phyloP scores from a whole-genome alignment of 176 grass and related monocot species.

The Olyra latifolia region DNA sequence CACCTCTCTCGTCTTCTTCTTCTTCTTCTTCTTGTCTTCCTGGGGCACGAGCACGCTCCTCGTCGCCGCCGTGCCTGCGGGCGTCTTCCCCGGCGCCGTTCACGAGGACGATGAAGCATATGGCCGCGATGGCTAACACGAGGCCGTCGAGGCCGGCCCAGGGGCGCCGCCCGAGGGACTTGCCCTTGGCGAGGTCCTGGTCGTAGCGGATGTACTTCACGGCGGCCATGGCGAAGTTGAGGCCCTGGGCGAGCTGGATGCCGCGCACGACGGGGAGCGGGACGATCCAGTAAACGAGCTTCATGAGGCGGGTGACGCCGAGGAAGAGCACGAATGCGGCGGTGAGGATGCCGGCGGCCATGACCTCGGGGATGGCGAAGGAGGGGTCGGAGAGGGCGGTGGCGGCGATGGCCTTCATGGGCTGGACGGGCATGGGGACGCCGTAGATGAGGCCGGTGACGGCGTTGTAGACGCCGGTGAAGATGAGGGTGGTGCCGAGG shows the following conservation, averaged over 20 bases:
- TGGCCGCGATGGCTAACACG: slow-evolving; percentile 50
- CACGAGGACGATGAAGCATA: slow-evolving; percentile 68
- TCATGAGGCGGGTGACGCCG: slow-evolving; percentile 73
- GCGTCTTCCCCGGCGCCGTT: slow-evolving; percentile 63
- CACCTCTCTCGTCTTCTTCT: too few relatives aligned
- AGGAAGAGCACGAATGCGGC: slow-evolving; percentile 62
- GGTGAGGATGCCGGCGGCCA: slow-evolving; percentile 67
- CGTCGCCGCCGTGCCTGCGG: background rate
- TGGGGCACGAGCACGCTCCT: too few relatives aligned
- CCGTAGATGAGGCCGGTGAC: slow-evolving; percentile 79
- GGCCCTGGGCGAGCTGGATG: slow-evolving; percentile 87
- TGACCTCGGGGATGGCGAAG: slow-evolving; percentile 56
- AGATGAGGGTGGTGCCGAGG: slow-evolving; percentile 80
- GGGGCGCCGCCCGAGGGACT: background rate
- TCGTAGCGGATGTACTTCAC: slow-evolving; percentile 85
- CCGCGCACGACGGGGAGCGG: slow-evolving; percentile 87
- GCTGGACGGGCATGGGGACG: slow-evolving; percentile 92
- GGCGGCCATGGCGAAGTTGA: slow-evolving; percentile 78
- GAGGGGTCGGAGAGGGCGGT: slow-evolving; percentile 58
- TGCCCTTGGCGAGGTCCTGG: slow-evolving; percentile 66
- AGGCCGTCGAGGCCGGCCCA: slow-evolving; percentile 87
- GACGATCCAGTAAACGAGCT: slow-evolving; percentile 65
- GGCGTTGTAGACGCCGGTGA: slow-evolving; percentile 83
- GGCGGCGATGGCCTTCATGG: slow-evolving; percentile 95
- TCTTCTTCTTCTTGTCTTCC: background rate